These are phyloP conservation scores for Myxozyma neotropica DNA, from an alignment of 805 yeast species.

Conservation along the genomic window DNA sequence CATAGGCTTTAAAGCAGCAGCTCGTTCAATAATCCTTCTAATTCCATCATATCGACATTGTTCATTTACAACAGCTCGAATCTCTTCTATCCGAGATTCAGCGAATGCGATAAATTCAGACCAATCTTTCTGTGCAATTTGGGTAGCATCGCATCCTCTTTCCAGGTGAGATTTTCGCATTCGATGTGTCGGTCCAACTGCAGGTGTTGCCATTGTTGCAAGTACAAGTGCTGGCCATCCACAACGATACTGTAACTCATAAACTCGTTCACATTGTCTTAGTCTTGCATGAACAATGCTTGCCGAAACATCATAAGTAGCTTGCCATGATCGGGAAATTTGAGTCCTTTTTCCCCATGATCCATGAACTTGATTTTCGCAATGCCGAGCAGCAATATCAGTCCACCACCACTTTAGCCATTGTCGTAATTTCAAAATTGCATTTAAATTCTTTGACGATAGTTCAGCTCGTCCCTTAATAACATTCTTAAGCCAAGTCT, in stretches of 20 bases:
- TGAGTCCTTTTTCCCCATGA: constrained; percentile 33
- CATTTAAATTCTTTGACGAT: constrained; percentile 27
- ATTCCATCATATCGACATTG: constrained; percentile 33
- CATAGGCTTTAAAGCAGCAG: constrained; percentile 26
- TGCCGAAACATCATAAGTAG: constrained; percentile 28
- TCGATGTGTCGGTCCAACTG: constrained; percentile 33
- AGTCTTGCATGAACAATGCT: constrained; percentile 35
- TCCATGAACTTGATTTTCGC: constrained; percentile 28
- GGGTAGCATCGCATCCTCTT: constrained; percentile 36
- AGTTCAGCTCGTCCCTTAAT: constrained; percentile 35
- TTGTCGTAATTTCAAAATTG: constrained; percentile 29
- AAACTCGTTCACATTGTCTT: constrained; percentile 35
- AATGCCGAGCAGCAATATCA: constrained; percentile 32
- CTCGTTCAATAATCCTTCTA: constrained; percentile 32
- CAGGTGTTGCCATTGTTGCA: constrained; percentile 36
- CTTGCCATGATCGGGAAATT: constrained; percentile 32
- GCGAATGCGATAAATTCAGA: constrained; percentile 26
- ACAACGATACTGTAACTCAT: constrained; percentile 33
- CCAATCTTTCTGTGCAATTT: constrained; percentile 34
- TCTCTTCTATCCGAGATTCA: constrained; percentile 24
- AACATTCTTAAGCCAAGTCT: constrained; percentile 30
- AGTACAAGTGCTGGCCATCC: constrained; percentile 37
- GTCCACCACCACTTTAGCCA: constrained; percentile 39
- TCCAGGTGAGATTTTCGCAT: constrained; percentile 35
- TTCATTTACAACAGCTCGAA: constrained; percentile 19